Evolutionary conservation across 352 stramenopile genomes (phyloP).

Genomic region (Globisporangium echinulatum): DNA sequence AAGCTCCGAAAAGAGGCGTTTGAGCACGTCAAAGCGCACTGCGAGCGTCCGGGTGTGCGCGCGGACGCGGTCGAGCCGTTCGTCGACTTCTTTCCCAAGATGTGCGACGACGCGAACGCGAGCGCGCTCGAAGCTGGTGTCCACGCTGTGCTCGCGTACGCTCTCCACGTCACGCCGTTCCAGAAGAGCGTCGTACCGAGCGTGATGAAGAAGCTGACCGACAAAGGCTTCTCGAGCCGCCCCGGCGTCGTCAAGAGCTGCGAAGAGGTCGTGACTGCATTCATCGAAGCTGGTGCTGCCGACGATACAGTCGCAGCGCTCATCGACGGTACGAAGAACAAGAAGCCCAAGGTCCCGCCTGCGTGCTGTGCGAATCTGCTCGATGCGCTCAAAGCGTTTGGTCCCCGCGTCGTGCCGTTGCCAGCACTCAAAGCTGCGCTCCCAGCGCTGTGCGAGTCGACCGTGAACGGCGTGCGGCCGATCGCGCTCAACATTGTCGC

Average conservation of each 20-base stretch:
- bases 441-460: slow-evolving; percentile 69
- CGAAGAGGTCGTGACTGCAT: slow-evolving; percentile 66
- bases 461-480: slow-evolving; percentile 73
- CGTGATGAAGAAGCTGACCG: slow-evolving; percentile 72
- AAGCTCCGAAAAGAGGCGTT: slow-evolving; percentile 81
- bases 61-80: slow-evolving; percentile 39
- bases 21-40: slow-evolving; percentile 61
- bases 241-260: slow-evolving; percentile 72
- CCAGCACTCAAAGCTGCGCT: slow-evolving; percentile 63
- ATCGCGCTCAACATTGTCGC: slow-evolving; percentile 73
- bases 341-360: slow-evolving; percentile 82
- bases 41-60: slow-evolving; percentile 39
- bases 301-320: slow-evolving; percentile 69
- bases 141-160: slow-evolving; percentile 70
- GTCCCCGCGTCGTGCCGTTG: slow-evolving; percentile 64
- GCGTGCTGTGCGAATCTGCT: slow-evolving; percentile 59
- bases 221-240: slow-evolving; percentile 82
- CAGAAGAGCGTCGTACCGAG: slow-evolving; percentile 53
- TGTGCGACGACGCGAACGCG: slow-evolving; percentile 81
- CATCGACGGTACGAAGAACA: slow-evolving; percentile 82
- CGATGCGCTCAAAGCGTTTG: slow-evolving; percentile 73
- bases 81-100: slow-evolving; percentile 63
- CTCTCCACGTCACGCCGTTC: slow-evolving; percentile 53
- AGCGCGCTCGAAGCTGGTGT: slow-evolving; percentile 75
- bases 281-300: slow-evolving; percentile 67